phyloP scores from a whole-genome alignment of 768 basidiomycete genomes.

The Atractiella rhizophila region DNA sequence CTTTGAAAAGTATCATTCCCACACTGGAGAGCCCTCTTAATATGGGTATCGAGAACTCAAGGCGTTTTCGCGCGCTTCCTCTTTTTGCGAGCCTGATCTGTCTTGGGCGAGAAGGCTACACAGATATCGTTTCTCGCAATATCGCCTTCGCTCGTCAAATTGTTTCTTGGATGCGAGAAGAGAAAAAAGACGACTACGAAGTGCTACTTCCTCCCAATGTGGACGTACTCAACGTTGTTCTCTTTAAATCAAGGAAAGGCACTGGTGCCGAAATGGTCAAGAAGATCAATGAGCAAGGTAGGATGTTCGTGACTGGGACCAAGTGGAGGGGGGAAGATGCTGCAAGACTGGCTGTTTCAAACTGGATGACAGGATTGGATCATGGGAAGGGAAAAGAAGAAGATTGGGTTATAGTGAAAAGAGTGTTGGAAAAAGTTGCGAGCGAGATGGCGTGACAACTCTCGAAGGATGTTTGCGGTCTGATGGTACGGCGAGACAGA shows the following conservation, averaged over 20 bases:
- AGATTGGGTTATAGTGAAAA: too few species aligned
- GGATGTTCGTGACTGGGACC: conserved; percentile 23
- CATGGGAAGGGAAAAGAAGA: too few species aligned
- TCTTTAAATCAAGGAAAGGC: conserved; percentile 7
- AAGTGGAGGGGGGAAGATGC: conserved; percentile 22
- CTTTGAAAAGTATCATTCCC: conserved; percentile 6
- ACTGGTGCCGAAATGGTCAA: conserved; percentile 11
- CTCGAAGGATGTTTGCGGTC: too few species aligned
- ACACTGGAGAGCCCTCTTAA: conserved; percentile 24
- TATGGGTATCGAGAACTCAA: conserved; percentile 25
- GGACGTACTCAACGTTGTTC: conserved; percentile 12
- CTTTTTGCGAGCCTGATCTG: conserved; percentile 23
- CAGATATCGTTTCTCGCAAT: conserved; percentile 22
- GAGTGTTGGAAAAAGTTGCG: too few species aligned
- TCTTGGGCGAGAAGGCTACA: conserved; percentile 24
- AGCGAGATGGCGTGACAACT: too few species aligned
- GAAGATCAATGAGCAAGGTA: conserved; percentile 21
- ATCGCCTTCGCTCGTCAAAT: conserved; percentile 22
- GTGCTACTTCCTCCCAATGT: conserved; percentile 15
- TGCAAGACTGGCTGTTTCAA: conserved; percentile 22
- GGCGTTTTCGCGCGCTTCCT: conserved; percentile 25
- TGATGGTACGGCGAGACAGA: too few species aligned
- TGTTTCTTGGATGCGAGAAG: conserved; percentile 20
- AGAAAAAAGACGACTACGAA: conserved; percentile 11
- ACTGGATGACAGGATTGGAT: too few species aligned